Base-by-base conservation (phyloP, 345 rosid genomes). In the Brassica incana region DNA sequence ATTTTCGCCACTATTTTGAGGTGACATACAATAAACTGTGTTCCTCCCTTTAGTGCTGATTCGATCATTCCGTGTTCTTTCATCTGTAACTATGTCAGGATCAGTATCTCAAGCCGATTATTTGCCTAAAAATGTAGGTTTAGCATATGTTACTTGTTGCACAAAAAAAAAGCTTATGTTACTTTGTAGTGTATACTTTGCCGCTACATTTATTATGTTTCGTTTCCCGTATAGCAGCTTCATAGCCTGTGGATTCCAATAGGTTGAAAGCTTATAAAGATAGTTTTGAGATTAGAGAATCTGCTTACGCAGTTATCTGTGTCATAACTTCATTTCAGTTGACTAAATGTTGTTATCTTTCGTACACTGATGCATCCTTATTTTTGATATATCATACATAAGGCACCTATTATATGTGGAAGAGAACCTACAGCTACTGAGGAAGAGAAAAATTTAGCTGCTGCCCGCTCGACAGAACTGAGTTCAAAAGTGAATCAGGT, bases 401-500 rank as follows among this genome's bases (percentile, higher is more conserved):
- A 95, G 99, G 64, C 90, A 25, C 98, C 99, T n/a, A 91, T 95
- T 71, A 88, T 95, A 62, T 84, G 91, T 80, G 99, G 99, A 87
- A 95, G 99, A 88, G 99, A 95, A 85, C 99, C 99, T 75, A 86
- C 90, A 78, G 88, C 98, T 45, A 75, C 83, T 5, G 92, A 90
- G 83, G 96, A 95, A 83, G 96, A 93, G 85, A 93, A 90, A 82
- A 88, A 80, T 69, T 82, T 95, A 76, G 91, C 93, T 60, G 78
- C 84, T 69, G 93, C 91, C 81, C 98, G 98, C 78, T 90, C 99
- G 40, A 78, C 91, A 74, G 99, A 95, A 80, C 83, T 95, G 79
- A 95, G 99, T 84, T 89, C 88, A 58, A 89, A 87, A 90, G 98
- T 95, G 75, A 95, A 95, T 84, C 99, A 95, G 98, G 99, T 93